phyloP scores from a whole-genome alignment of 2,329 filamentous ascomycete genomes.

The Alternaria incomplexa region DNA sequence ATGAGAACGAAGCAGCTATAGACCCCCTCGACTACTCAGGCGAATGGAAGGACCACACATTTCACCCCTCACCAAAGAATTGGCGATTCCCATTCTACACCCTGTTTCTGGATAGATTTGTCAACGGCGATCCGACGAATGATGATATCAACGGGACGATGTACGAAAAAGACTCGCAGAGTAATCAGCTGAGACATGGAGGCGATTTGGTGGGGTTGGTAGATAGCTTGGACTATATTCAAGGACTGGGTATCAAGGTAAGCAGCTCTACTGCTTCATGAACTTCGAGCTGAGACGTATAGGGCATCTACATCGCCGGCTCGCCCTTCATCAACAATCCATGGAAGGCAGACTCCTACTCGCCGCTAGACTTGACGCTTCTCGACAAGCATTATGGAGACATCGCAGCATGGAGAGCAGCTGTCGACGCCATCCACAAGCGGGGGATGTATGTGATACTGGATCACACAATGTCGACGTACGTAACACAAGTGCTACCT shows the following conservation, averaged over 20 bases:
- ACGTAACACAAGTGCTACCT: not conserved
- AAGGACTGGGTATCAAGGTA: not conserved
- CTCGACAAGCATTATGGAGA: slow-evolving; percentile 68
- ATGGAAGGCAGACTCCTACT: slow-evolving; percentile 67
- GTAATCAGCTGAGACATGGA: slow-evolving; percentile 60
- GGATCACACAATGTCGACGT: slow-evolving; percentile 69
- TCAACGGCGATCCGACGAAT: slow-evolving; percentile 69
- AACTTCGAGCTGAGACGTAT: slow-evolving; percentile 59
- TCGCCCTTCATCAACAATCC: slow-evolving; percentile 68
- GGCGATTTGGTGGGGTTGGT: not conserved
- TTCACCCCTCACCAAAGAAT: slow-evolving; percentile 62
- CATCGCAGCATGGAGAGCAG: slow-evolving; percentile 63
- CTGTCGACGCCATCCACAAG: slow-evolving; percentile 65
- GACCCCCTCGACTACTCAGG: slow-evolving; percentile 65
- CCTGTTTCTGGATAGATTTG: slow-evolving; percentile 67
- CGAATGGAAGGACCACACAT: slow-evolving; percentile 61
- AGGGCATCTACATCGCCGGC: slow-evolving; percentile 69
- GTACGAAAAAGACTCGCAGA: slow-evolving; percentile 66
- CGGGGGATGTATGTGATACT: slow-evolving; percentile 70
- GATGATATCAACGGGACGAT: slow-evolving; percentile 67
- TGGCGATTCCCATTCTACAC: slow-evolving; percentile 73
- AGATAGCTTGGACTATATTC: not conserved
- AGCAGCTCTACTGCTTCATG: not conserved
- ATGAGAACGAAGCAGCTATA: slow-evolving; percentile 63
- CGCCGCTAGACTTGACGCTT: slow-evolving; percentile 66